Evolutionary conservation across 176 grass and related monocot genomes (phyloP), one percentile per base, ranked within the genome.

Genomic region (Oryza punctata): DNA sequence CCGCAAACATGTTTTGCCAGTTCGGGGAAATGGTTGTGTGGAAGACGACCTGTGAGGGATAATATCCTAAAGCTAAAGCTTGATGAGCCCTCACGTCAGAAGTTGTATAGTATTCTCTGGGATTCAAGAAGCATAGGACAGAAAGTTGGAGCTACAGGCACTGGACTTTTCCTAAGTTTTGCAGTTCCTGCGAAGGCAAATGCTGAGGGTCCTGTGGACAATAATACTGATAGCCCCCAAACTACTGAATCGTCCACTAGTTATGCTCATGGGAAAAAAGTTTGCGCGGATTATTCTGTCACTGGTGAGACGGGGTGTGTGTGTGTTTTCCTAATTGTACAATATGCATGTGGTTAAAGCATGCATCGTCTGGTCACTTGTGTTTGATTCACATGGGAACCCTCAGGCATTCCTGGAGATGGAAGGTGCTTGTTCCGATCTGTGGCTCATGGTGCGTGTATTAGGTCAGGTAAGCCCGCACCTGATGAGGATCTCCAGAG

Each of bases 351-450:
- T 65, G 2, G 40, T 74, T 49, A 72, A 29, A n/a, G 18, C 69
- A 63, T 82, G 35, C 24, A 63, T 72, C 11, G 14, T 11, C 12
- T 43, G n/a, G 49, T 73, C 12, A 54, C 18, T 71, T 13, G 50
- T 71, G 28, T 68, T 63, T 74, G 18, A 79, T 69, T 90, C 77
- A 65, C 45, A 40, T 86, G 54, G 54, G 16, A 46, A 86, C 68
- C 18, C 0, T 12, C 29, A 94, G 93, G 93, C 13, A 92, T 94
- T 78, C 89, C 90, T 57, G 93, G 87, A 73, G 93, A 94, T 70
- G 90, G 90, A 54, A 82, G 93, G 50, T 94, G 93, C 63, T 77
- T 94, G 85, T 94, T 94, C 63, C 89, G 87, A 41, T 90, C 93
- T 19, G 84, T 92, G 37, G 87, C 78, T 69, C 85, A 94, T 68